These are phyloP conservation scores for Aspergillus versicolor DNA, from an alignment of 2,329 filamentous ascomycete genomes.

Conservation along the genomic window DNA sequence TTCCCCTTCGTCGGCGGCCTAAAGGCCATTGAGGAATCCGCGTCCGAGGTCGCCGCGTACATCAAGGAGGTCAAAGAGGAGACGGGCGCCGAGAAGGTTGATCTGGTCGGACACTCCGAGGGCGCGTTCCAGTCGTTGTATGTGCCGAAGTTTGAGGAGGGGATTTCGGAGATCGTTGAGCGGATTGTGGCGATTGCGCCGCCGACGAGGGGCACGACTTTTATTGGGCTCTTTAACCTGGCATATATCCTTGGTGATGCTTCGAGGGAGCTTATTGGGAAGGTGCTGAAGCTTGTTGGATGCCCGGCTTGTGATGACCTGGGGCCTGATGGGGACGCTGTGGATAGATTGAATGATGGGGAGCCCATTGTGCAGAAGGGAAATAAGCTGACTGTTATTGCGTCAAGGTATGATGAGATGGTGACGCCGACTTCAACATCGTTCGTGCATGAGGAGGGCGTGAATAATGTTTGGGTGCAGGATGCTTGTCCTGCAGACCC, in stretches of 20 bases:
- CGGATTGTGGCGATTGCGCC: constrained; percentile 38
- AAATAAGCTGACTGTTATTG: constrained; percentile 35
- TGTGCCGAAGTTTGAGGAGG: constrained; percentile 39
- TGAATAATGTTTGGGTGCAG: constrained; percentile 34
- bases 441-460: constrained; percentile 33
- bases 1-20: constrained; percentile 43
- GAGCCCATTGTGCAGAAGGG: constrained; percentile 34
- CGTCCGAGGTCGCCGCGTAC: constrained; percentile 41
- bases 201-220: constrained; percentile 35
- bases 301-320: constrained; percentile 37
- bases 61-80: constrained; percentile 35
- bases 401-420: constrained; percentile 34
- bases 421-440: constrained; percentile 34
- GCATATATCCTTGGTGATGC: constrained; percentile 29
- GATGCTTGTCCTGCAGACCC: constrained; percentile 32
- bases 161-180: constrained; percentile 28
- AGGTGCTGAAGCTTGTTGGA: constrained; percentile 28
- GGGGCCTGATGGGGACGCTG: constrained; percentile 27
- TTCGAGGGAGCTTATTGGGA: constrained; percentile 21
- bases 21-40: constrained; percentile 38
- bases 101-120: constrained; percentile 47
- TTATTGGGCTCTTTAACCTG: constrained; percentile 30
- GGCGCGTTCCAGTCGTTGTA: constrained; percentile 44
- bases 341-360: constrained; percentile 33
- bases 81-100: constrained; percentile 39